phyloP scores from a whole-genome alignment of 148 eudicot species.

The Amaranthus palmeri region DNA sequence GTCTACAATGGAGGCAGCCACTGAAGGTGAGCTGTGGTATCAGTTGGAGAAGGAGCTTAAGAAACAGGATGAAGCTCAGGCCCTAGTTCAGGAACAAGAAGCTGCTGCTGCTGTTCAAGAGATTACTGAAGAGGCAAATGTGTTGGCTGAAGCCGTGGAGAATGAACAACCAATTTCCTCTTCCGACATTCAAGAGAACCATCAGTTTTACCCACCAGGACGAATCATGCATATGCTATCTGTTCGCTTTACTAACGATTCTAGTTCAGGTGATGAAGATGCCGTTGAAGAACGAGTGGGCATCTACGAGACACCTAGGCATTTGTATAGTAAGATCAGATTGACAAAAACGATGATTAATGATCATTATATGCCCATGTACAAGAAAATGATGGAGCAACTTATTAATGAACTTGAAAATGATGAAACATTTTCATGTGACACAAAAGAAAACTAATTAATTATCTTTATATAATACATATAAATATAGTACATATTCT shows the following conservation, averaged over 20 bases:
- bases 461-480: not conserved
- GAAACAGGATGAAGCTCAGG: constrained; percentile 38
- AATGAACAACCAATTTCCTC: constrained; percentile 45
- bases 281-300: constrained; percentile 42
- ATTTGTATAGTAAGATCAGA: constrained; percentile 78
- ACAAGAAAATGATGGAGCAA: constrained; percentile 75
- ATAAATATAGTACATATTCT: not conserved
- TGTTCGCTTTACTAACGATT: constrained; percentile 28
- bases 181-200: constrained; percentile 52
- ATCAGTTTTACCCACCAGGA: constrained; percentile 82
- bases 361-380: constrained; percentile 96
- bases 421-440: constrained; percentile 35
- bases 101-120: constrained; percentile 62
- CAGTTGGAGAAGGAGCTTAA: constrained; percentile 77
- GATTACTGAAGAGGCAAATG: constrained; percentile 64
- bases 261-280: constrained; percentile 28
- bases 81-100: constrained; percentile 39
- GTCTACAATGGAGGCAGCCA: constrained; percentile 52
- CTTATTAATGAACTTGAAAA: constrained; percentile 69
- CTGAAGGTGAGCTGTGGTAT: constrained; percentile 79
- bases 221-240: constrained; percentile 74
- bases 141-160: constrained; percentile 57
- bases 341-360: constrained; percentile 83
- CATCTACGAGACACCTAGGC: constrained; percentile 65
- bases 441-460: constrained; percentile 22